A percentile compares a stretch with the other conserved stretches of the same genome.
phyloP scores from a whole-genome alignment of 2,329 filamentous ascomycete species.

The Coniella vitis region DNA sequence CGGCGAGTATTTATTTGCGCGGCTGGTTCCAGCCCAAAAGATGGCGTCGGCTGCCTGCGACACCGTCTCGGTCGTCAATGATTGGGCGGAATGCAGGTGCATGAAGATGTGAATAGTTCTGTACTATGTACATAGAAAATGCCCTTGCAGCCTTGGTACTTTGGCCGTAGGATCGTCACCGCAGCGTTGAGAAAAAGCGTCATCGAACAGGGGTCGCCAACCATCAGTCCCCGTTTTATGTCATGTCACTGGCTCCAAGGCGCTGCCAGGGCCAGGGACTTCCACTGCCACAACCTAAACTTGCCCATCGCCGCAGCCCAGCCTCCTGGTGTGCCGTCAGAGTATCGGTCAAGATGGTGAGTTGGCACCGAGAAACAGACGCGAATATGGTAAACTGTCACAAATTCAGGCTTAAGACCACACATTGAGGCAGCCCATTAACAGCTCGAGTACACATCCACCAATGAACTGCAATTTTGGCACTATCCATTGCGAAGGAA shows the following conservation, averaged over 20 bases:
- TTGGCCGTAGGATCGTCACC: slow-evolving; percentile 11
- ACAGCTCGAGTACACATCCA: too few species aligned
- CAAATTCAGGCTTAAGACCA: too few species aligned
- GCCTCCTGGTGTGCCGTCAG: too few species aligned
- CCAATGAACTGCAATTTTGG: not conserved
- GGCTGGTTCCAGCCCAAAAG: slow-evolving; percentile 11
- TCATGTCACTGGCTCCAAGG: not conserved
- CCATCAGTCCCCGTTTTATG: slow-evolving; percentile 8
- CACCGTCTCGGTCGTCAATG: not conserved
- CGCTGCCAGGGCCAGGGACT: not conserved
- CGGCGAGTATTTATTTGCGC: slow-evolving; percentile 32
- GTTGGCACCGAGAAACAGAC: too few species aligned
- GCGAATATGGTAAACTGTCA: too few species aligned
- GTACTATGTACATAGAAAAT: too few species aligned
- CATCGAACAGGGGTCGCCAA: slow-evolving; percentile 7
- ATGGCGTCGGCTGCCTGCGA: slow-evolving; percentile 18
- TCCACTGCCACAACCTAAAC: not conserved
- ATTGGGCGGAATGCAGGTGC: slow-evolving; percentile 4
- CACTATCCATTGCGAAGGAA: not conserved
- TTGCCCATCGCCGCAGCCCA: not conserved
- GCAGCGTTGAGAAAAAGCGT: slow-evolving; percentile 3
- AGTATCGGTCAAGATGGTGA: too few species aligned
- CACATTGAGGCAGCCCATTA: too few species aligned
- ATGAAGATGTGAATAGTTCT: too few species aligned
- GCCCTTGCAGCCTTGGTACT: too few species aligned